A percentile compares a stretch with the other conserved stretches of the same genome.
These are phyloP conservation scores for rapeseed (Brassica napus) DNA, from an alignment of 345 rosid genomes.

Conservation along the genomic window DNA sequence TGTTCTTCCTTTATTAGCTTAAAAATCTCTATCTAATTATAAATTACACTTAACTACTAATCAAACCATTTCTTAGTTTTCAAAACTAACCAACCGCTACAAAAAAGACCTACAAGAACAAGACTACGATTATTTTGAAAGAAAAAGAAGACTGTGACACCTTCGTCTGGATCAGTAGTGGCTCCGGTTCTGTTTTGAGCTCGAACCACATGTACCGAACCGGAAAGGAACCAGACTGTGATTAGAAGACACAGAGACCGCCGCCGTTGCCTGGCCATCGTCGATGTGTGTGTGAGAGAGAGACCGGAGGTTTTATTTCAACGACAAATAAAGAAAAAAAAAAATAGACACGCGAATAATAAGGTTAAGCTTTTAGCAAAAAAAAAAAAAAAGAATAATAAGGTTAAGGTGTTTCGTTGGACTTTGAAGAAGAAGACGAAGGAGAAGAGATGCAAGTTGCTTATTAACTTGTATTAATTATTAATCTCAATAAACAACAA, in stretches of 20 bases:
- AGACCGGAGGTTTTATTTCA: not conserved
- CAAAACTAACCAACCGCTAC: slow-evolving; percentile 9
- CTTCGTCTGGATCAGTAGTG: slow-evolving; percentile 36
- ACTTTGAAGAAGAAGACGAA: slow-evolving; percentile 4
- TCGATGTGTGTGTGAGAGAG: slow-evolving; percentile 3
- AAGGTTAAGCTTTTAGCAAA: not conserved
- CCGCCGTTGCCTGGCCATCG: slow-evolving; percentile 31
- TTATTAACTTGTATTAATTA: not conserved
- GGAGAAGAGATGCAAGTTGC: slow-evolving; percentile 9
- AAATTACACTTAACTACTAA: not conserved
- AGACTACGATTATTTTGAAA: not conserved
- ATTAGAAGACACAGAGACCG: slow-evolving; percentile 9
- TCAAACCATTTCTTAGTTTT: not conserved
- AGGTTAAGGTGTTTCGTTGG: not conserved
- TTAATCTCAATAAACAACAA: slow-evolving; percentile 12
- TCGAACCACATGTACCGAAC: slow-evolving; percentile 13
- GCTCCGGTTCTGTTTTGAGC: slow-evolving; percentile 35
- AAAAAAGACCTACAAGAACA: too few relatives aligned
- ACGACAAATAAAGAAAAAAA: not conserved
- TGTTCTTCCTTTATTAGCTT: too few relatives aligned
- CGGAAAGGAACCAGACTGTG: slow-evolving; percentile 9
- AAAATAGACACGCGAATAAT: not conserved
- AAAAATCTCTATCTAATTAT: not conserved
- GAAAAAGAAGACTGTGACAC: slow-evolving; percentile 9
- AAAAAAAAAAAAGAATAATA: not conserved